Evolutionary conservation across 2,329 filamentous ascomycete species (phyloP).

Genomic region (Fusarium papillatum): DNA sequence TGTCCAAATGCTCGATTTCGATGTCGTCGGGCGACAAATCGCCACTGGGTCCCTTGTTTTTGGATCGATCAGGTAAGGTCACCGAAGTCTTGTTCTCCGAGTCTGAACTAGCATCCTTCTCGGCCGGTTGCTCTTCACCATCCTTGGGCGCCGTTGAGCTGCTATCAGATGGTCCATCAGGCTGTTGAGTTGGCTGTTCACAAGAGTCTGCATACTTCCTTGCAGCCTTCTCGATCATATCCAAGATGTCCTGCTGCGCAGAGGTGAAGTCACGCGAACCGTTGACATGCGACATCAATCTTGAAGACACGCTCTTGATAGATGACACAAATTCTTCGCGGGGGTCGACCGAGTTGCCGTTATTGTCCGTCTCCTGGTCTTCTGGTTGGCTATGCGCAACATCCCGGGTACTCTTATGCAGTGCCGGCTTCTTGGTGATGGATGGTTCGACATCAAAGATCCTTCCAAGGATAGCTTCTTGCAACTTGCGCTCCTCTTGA

Average conservation of each 20-base stretch:
- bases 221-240: constrained; percentile 64
- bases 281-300: constrained; percentile 57
- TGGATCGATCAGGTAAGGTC: constrained; percentile 8
- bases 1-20: constrained; percentile 57
- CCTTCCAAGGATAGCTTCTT: constrained; percentile 65
- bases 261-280: constrained; percentile 50
- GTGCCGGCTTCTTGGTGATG: constrained; percentile 51
- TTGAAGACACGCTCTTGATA: constrained; percentile 57
- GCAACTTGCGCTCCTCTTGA: constrained; percentile 66
- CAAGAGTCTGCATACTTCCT: constrained; percentile 62
- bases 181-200: constrained; percentile 38
- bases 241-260: constrained; percentile 61
- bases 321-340: constrained; percentile 46
- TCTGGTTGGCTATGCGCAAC: constrained; percentile 26
- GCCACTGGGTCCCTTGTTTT: constrained; percentile 24
- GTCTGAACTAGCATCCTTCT: neutral
- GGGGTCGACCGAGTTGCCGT: constrained; percentile 39
- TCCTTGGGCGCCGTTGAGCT: constrained; percentile 10
- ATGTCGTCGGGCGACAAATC: constrained; percentile 62
- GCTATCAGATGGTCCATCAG: constrained; percentile 25
- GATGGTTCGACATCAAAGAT: constrained; percentile 66
- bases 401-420: constrained; percentile 41
- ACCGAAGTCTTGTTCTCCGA: constrained; percentile 6
- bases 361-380: constrained; percentile 36
- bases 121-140: constrained; percentile 11